Evolutionary conservation across 768 basidiomycete species (phyloP), one percentile per base, ranked within the genome.

Genomic region (Suillus cothurnatus): DNA sequence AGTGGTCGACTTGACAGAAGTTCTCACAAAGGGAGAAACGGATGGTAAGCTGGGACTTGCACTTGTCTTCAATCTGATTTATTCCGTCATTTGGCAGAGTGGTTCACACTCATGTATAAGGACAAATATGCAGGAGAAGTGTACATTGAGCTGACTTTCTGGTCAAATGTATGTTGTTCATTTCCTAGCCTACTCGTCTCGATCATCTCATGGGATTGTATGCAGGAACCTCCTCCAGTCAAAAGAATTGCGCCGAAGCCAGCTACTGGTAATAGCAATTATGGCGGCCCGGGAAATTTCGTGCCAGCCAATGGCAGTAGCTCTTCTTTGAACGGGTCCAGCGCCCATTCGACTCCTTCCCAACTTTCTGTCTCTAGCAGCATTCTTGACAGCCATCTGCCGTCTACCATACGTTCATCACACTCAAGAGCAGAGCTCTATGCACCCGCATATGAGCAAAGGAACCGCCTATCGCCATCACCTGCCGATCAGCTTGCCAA

Each of bases 61-160:
- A 61, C n/a, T 28, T 39, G 34, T 50, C 47, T 53, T 52, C 53
- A 47, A 43, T 64, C 59, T 55, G 45, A 56, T 60, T 61, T 71
- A 58, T 70, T 70, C 21, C 71, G 68, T 61, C 64, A 28, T 23
- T 45, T 28, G 32, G 28, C 72, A 99, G 97, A 98, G 76, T 99
- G 96, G 97, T 95, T 97, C 74, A 90, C 89, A 26, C 81, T 99
- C 32, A 86, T 84, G 76, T 85, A 92, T 79, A 98, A 96, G 77
- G 94, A 94, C 68, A 93, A 93, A 70, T 98, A 97, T 75, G 88
- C 90, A 32, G 97, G 97, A 8, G 97, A 99, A 76, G 89, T 99
- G 15, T 99, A 97, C 74, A 82, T 99, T 26, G 97, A 99, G 75
- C 77, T 99, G 71, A 99, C 97, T 0, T 99, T 97, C 80, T 99